These are phyloP conservation scores for Penicillium simplicissimum DNA, from an alignment of 495 filamentous ascomycete genomes.

Conservation along the genomic window DNA sequence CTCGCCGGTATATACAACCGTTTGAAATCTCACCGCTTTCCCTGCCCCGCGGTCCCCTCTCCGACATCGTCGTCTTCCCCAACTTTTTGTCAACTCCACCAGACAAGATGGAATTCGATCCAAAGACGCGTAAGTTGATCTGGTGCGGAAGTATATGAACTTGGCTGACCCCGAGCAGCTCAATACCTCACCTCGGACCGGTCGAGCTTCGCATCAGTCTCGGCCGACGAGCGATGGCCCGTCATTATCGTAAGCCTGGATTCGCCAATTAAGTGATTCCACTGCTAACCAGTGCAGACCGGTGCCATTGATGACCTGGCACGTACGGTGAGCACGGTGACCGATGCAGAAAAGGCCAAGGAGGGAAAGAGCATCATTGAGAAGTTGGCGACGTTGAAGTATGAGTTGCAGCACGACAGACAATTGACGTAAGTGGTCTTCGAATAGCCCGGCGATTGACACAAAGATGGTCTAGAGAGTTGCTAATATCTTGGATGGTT, in stretches of 20 bases:
- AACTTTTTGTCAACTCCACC: conserved; percentile 9
- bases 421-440: conserved; percentile 65
- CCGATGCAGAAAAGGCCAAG: conserved; percentile 58
- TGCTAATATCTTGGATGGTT: not conserved
- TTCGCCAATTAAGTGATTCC: not conserved
- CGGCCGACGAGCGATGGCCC: conserved; percentile 86
- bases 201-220: conserved; percentile 82
- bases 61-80: conserved; percentile 8
- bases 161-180: conserved; percentile 46
- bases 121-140: conserved; percentile 55
- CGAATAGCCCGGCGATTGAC: not conserved
- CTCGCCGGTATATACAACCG: not conserved
- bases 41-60: conserved; percentile 12
- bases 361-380: conserved; percentile 88
- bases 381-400: conserved; percentile 81
- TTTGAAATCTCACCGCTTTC: conserved; percentile 8
- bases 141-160: no score
- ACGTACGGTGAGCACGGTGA: conserved; percentile 58
- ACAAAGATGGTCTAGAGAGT: not conserved
- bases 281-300: conserved; percentile 57
- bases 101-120: conserved; percentile 16
- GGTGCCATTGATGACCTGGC: conserved; percentile 93
- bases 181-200: conserved; percentile 75
- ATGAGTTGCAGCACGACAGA: conserved; percentile 91
- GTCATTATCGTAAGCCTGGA: conserved; percentile 72